A percentile compares a stretch with the other conserved stretches of the same genome.
These are phyloP conservation scores for Annona squamosa DNA, from an alignment of 164 flowering plant species.

Conservation along the genomic window DNA sequence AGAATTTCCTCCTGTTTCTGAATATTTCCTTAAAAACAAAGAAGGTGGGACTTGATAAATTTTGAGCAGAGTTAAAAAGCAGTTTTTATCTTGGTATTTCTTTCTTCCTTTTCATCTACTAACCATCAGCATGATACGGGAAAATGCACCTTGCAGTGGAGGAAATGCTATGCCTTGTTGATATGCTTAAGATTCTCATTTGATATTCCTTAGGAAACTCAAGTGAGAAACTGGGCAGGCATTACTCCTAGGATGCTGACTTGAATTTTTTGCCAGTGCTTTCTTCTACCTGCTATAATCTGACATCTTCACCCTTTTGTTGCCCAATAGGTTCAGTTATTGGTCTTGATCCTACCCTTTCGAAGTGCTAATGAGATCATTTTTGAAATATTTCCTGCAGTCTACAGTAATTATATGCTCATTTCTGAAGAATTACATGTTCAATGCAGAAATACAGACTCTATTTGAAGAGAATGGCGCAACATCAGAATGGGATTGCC, in stretches of 20 bases:
- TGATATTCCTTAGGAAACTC: not conserved
- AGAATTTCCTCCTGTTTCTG: too few relatives aligned
- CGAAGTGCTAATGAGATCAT: too few relatives aligned
- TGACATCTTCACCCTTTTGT: too few relatives aligned
- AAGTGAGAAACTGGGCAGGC: not conserved
- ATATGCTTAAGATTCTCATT: not conserved
- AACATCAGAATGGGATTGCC: conserved; percentile 48
- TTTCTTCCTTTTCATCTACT: not conserved
- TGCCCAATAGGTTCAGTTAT: too few relatives aligned
- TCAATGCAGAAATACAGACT: conserved; percentile 69
- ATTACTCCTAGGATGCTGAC: not conserved
- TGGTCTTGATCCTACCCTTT: too few relatives aligned
- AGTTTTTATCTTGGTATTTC: not conserved
- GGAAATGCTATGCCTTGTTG: not conserved
- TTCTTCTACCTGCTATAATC: not conserved
- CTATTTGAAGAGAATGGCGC: conserved; percentile 69
- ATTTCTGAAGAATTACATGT: not conserved
- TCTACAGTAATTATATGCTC: not conserved
- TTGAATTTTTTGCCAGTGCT: not conserved
- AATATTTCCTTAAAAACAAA: too few relatives aligned
- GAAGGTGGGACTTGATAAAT: not conserved
- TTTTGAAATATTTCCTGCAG: not conserved
- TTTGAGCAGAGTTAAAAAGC: not conserved
- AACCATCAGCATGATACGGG: not conserved
- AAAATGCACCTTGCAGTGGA: not conserved